Evolutionary conservation across 805 yeast genomes (phyloP).

Genomic region (Wickerhamiella dianesei): DNA sequence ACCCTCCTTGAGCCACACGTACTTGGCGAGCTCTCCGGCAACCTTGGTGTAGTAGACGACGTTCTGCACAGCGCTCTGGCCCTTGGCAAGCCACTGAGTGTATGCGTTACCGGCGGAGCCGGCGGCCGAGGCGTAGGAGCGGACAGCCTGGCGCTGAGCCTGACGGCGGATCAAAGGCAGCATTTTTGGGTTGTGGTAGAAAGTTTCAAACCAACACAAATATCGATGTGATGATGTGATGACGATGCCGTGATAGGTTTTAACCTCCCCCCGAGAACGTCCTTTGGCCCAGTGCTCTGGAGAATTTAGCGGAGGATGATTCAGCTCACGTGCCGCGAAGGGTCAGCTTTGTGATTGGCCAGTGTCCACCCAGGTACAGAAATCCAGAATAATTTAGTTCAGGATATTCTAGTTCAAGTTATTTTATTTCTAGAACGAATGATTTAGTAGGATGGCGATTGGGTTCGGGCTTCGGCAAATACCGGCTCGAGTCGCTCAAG

Average conservation of each 20-base stretch:
- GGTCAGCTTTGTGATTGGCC: not conserved
- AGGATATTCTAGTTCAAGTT: too few relatives aligned
- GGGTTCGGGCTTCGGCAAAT: not conserved
- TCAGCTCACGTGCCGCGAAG: not conserved
- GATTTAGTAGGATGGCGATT: too few relatives aligned
- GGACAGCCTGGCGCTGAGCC: conserved; percentile 24
- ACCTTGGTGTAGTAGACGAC: conserved; percentile 72
- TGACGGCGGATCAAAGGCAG: conserved; percentile 14
- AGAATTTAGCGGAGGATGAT: not conserved
- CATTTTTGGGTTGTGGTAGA: conserved; percentile 6
- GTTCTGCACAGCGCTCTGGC: conserved; percentile 32
- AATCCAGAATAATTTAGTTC: too few relatives aligned
- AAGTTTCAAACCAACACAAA: not conserved
- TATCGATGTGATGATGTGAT: not conserved
- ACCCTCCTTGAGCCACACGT: conserved; percentile 83
- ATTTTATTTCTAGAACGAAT: too few relatives aligned
- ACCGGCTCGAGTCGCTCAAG: not conserved
- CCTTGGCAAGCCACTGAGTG: conserved; percentile 28
- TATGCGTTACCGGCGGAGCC: conserved; percentile 16
- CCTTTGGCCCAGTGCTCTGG: not conserved
- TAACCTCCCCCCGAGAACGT: not conserved
- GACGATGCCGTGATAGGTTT: not conserved
- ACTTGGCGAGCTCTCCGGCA: conserved; percentile 49
- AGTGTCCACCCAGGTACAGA: too few relatives aligned
- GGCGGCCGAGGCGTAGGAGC: conserved; percentile 15